Evolutionary conservation across 1,284 basidiomycete genomes (phyloP), one percentile per base, ranked within the genome.

Genomic region (Inonotus hispidus): DNA sequence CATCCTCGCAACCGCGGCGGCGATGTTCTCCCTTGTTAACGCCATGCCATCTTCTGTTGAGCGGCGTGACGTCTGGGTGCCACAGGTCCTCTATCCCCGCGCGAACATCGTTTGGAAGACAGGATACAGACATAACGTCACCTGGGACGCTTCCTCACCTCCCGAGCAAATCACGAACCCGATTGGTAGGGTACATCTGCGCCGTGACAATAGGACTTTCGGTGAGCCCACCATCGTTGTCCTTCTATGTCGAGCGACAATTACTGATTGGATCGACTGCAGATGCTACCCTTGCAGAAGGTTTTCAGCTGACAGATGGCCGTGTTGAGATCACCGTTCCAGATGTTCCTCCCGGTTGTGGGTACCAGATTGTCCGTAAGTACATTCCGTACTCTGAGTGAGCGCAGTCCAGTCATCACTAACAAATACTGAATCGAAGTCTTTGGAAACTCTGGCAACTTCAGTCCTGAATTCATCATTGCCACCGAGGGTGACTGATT

Each of bases 381-480:
- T 76, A 56, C n/a, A 19, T 37, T 6, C 38, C 14, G 27, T n/a
- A 32, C 11, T 35, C 16, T 13, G 19, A 16, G 50, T 52, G 14
- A n/a, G 50, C 25, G 50, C 7, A 39, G 45, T 49, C 39, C 46
- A 56, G 14, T 29, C 52, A 53, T n/a, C 63, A n/a, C 13, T 50
- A 52, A 41, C 62, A 7, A 57, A 50, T 49, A 19, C 43, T 35
- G 32, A 32, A 27, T 58, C 29, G 11, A 62, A 82, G 80, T 83
- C 53, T 74, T 82, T 60, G 81, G 82, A 13, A 76, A 80, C 65
- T 81, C 80, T 49, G 81, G 79, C 37, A 74, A 82, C 60, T 76
- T 69, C 65, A 79, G 77, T 60, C 69, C 66, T 0, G 0, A 64
- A 49, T 80, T 81, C 56, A 69, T 71, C 6, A 81, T 79, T 66